Evolutionary conservation across 805 yeast species (phyloP).

Genomic region (Saturnispora bothae): DNA sequence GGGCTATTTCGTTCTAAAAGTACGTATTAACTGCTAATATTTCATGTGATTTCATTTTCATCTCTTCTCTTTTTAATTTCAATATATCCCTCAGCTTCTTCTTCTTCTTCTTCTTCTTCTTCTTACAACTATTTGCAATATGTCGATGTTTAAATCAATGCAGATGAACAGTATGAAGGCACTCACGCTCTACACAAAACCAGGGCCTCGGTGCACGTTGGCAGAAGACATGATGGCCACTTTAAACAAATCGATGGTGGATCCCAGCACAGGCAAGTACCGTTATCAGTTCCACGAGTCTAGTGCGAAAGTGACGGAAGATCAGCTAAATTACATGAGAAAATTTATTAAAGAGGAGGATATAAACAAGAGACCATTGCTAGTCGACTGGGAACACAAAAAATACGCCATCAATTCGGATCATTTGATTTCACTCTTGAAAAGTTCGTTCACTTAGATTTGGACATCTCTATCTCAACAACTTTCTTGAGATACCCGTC

Average conservation of each 20-base stretch:
- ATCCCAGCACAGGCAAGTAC: constrained; percentile 8
- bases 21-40: too few relatives aligned
- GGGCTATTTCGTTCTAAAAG: too few relatives aligned
- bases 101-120: too few relatives aligned
- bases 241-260: constrained; percentile 16
- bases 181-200: neutral
- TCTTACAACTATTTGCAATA: neutral
- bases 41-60: too few relatives aligned
- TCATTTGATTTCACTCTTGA: constrained; percentile 10
- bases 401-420: constrained; percentile 40
- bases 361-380: constrained; percentile 34
- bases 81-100: too few relatives aligned
- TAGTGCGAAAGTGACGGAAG: constrained; percentile 20
- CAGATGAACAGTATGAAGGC: constrained; percentile 15
- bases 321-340: constrained; percentile 25
- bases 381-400: constrained; percentile 56
- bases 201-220: neutral
- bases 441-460: neutral
- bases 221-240: neutral
- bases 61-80: too few relatives aligned
- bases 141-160: constrained; percentile 4
- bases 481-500: constrained; percentile 58
- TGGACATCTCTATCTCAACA: constrained; percentile 40
- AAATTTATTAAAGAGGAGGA: constrained; percentile 14
- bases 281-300: constrained; percentile 20